Conservation (phyloP, 352 stramenopile species). For the Pythium angustatum region DNA sequence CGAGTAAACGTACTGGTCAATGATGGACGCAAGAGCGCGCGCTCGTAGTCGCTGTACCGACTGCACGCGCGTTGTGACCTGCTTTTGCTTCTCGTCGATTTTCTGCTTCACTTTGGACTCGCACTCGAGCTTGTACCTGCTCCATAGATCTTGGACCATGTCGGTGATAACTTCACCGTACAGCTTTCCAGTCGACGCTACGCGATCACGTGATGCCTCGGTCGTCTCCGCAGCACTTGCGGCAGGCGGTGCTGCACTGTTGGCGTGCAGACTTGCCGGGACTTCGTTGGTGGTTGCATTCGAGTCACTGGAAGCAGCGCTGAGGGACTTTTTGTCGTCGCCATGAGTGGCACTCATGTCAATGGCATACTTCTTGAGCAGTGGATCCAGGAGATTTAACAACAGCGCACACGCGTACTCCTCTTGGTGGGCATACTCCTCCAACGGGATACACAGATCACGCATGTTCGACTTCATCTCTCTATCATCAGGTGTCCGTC, state of each 20-base stretch:
- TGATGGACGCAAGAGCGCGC: slow-evolving; percentile 55
- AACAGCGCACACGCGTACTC: slow-evolving; percentile 73
- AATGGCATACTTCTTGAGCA: slow-evolving; percentile 67
- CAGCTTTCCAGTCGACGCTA: slow-evolving; percentile 34
- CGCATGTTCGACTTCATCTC: slow-evolving; percentile 88
- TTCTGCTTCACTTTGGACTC: slow-evolving; percentile 60
- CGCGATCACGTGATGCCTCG: slow-evolving; percentile 14
- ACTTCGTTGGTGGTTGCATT: not conserved
- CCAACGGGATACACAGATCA: slow-evolving; percentile 77
- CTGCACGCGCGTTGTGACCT: slow-evolving; percentile 65
- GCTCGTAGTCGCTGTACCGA: slow-evolving; percentile 59
- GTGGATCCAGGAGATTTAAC: slow-evolving; percentile 70
- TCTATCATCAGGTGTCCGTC: slow-evolving; percentile 26
- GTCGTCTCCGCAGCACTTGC: not conserved
- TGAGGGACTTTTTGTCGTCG: not conserved
- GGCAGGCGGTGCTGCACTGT: not conserved
- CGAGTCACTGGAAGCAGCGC: not conserved
- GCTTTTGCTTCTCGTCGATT: slow-evolving; percentile 79
- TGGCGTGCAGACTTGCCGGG: not conserved
- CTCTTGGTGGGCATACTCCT: slow-evolving; percentile 83
- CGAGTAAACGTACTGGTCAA: slow-evolving; percentile 53
- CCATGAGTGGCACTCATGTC: slow-evolving; percentile 22
- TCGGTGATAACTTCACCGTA: slow-evolving; percentile 77
- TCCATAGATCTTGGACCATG: slow-evolving; percentile 72
- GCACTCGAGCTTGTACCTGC: slow-evolving; percentile 51